A percentile compares a stretch with the other conserved stretches of the same genome.
Evolutionary conservation across 768 basidiomycete species (phyloP).

Genomic region (Pleurotus giganteus): DNA sequence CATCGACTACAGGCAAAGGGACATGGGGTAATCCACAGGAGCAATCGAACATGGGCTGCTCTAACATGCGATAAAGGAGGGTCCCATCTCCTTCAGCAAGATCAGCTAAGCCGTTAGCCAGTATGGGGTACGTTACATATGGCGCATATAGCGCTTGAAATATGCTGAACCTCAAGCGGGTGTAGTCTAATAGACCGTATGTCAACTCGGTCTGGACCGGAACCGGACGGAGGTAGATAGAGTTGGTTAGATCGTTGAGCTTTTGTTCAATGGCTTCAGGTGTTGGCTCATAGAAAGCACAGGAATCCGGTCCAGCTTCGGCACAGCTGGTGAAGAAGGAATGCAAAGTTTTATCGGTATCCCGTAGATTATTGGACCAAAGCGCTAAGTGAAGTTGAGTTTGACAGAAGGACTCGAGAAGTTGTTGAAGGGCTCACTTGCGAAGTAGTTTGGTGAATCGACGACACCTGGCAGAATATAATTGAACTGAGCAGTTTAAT

Average conservation of each 20-base stretch:
- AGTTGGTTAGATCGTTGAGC: slow-evolving; percentile 14
- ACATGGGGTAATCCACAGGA: not conserved
- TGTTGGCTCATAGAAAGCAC: slow-evolving; percentile 22
- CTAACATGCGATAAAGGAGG: slow-evolving; percentile 11
- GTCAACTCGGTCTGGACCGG: slow-evolving; percentile 14
- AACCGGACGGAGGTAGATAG: slow-evolving; percentile 17
- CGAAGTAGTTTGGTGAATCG: slow-evolving; percentile 25
- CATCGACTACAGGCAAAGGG: slow-evolving; percentile 11
- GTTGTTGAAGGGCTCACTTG: slow-evolving; percentile 11
- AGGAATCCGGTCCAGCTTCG: slow-evolving; percentile 19
- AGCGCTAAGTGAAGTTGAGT: slow-evolving; percentile 5
- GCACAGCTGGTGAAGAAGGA: slow-evolving; percentile 21
- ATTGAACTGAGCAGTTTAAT: not conserved
- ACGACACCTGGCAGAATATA: slow-evolving; percentile 18
- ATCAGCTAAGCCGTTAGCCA: slow-evolving; percentile 20
- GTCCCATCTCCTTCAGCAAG: slow-evolving; percentile 23
- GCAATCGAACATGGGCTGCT: slow-evolving; percentile 9
- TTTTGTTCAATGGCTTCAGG: slow-evolving; percentile 15
- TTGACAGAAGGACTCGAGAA: not conserved
- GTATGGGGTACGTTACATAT: slow-evolving; percentile 14
- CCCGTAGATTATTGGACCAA: slow-evolving; percentile 17
- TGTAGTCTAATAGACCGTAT: slow-evolving; percentile 24
- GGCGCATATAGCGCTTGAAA: slow-evolving; percentile 22
- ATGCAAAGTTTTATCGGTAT: slow-evolving; percentile 22
- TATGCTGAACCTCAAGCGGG: slow-evolving; percentile 16